A percentile compares a stretch with the other conserved stretches of the same genome.
These are phyloP conservation scores for Phalaenopsis equestris DNA, from an alignment of 106 monocot genomes.

Conservation along the genomic window DNA sequence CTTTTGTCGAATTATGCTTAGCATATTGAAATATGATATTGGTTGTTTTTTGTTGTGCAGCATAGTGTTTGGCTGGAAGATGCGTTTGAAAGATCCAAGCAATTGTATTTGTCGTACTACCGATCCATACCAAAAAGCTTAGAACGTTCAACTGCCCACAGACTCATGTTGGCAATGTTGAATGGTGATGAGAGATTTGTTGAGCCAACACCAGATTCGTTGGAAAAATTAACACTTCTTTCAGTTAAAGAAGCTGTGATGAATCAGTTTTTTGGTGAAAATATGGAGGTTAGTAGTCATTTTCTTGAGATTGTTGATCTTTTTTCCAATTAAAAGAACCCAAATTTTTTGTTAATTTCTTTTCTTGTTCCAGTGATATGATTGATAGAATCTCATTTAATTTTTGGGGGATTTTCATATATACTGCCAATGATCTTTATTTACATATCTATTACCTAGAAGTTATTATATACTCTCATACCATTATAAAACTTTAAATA, in stretches of 20 bases:
- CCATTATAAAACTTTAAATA: not conserved
- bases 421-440: not conserved
- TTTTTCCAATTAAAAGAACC: not conserved
- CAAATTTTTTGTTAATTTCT: too few relatives aligned
- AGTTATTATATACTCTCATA: not conserved
- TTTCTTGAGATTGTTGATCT: not conserved
- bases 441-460: not conserved
- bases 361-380: not conserved
- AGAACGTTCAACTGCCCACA: constrained; percentile 94
- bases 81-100: constrained; percentile 95
- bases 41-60: constrained; percentile 34
- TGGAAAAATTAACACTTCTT: constrained; percentile 73
- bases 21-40: not conserved
- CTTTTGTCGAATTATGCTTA: not conserved
- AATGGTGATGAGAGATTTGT: constrained; percentile 94
- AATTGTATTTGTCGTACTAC: constrained; percentile 87
- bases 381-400: not conserved
- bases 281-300: constrained; percentile 75
- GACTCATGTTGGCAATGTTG: constrained; percentile 95
- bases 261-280: constrained; percentile 76
- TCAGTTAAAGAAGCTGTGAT: constrained; percentile 91
- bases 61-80: constrained; percentile 98
- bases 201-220: constrained; percentile 82
- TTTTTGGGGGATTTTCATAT: not conserved
- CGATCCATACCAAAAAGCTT: constrained; percentile 97